Conservation (phyloP, 2,329 filamentous ascomycete genomes). For the Fusarium burgessii region DNA sequence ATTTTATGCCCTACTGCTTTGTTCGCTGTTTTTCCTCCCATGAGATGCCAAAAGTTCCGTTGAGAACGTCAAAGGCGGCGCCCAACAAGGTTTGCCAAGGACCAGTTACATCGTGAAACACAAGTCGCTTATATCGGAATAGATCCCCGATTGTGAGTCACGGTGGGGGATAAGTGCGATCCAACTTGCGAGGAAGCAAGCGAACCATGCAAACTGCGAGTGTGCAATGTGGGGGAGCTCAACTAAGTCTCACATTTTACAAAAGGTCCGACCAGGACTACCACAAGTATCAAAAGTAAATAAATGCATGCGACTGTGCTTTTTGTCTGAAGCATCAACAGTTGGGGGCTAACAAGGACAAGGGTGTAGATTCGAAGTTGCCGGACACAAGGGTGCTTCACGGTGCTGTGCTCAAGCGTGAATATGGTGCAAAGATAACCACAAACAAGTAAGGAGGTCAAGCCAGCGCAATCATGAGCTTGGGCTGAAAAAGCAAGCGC, state of each 20-base stretch:
- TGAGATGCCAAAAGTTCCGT: conserved; percentile 7
- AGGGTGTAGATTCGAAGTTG: conserved; percentile 21
- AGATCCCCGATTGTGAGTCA: conserved; percentile 42
- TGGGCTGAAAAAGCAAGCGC: conserved; percentile 23
- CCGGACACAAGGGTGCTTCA: conserved; percentile 41
- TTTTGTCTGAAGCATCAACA: conserved; percentile 18
- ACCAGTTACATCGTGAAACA: conserved; percentile 40
- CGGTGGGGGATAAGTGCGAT: conserved; percentile 18
- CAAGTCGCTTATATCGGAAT: conserved; percentile 33
- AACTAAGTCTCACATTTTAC: conserved; percentile 18
- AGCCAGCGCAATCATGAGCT: conserved; percentile 3
- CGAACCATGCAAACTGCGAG: conserved; percentile 29
- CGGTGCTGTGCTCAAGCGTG: conserved; percentile 42
- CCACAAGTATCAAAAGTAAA: not conserved
- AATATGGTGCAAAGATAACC: conserved; percentile 40
- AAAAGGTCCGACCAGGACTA: not conserved
- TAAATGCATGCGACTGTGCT: not conserved
- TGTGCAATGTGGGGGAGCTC: conserved; percentile 34
- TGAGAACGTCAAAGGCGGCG: conserved; percentile 1
- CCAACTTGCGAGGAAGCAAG: conserved; percentile 15
- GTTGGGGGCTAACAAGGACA: conserved; percentile 22
- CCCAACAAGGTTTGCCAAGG: conserved; percentile 26
- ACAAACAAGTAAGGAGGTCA: conserved; percentile 12
- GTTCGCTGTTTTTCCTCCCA: not conserved
- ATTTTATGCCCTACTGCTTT: not conserved